Evolutionary conservation across 331 rosid species (phyloP), one percentile per base, ranked within the genome.

Genomic region (Malus hybrid): DNA sequence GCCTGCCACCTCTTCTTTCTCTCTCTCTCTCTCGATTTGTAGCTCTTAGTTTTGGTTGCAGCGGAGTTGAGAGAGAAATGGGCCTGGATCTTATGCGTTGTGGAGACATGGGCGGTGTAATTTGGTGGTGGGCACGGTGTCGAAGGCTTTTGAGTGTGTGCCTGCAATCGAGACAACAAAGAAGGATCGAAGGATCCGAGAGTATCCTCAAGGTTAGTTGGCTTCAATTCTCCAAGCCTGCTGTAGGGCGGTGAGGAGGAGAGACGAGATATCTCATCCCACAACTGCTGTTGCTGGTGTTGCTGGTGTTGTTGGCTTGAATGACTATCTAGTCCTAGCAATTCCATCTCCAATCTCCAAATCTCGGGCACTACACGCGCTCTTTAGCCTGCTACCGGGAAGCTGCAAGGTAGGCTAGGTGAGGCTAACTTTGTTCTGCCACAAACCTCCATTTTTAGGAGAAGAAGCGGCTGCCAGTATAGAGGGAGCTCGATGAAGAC

Each of bases 361-460:
- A 84, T 92, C 97, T 84, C 99, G 85, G n/a, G 97, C 99, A 76
- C 92, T 86, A 84, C 83, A 62, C 42, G 97, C 83, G 3, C 91
- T 50, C 88, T 92, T 95, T 28, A 95, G 80, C 73, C 99, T 86
- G 80, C 99, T 95, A 65, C 99, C 92, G 0, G 88, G 83, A 52
- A 93, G 96, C 87, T 93, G 97, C 79, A 93, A 79, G 9, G 93
- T 81, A 7, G 98, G 98, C 67, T 97, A 97, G 27, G 97, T 91
- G 39, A 82, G 80, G 85, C 75, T 90, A 46, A 83, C 55, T 56
- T 93, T 93, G 94, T 85, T 93, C 85, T 90, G 95, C 98, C 98
- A 93, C 89, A 91, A 22, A 83, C 28, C 88, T 70, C 90, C 97
- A 72, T 87, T 86, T 67, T 88, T 93, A 34, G 98, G 98, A 50